phyloP scores from a whole-genome alignment of 768 basidiomycete genomes.

The Amanita rimosa region DNA sequence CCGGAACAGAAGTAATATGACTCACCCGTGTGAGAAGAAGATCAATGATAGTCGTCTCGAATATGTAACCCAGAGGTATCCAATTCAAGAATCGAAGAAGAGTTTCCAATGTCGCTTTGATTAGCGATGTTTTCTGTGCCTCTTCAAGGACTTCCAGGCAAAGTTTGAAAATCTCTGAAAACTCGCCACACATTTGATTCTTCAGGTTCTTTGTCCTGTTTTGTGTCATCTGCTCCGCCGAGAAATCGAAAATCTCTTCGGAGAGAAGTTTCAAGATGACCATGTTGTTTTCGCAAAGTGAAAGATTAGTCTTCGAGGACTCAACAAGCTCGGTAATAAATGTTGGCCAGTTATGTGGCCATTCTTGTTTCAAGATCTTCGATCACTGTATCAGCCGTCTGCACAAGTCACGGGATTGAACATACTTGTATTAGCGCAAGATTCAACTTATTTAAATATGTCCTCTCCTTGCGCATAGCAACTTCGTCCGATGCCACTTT shows the following conservation, averaged over 20 bases:
- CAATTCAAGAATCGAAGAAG: slow-evolving; percentile 94
- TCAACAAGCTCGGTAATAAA: slow-evolving; percentile 97
- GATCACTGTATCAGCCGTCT: background rate
- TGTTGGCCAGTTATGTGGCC: slow-evolving; percentile 98
- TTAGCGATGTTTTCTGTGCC: slow-evolving; percentile 90
- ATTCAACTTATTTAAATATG: slow-evolving; percentile 93
- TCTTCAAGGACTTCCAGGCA: slow-evolving; percentile 95
- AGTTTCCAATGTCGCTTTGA: slow-evolving; percentile 92
- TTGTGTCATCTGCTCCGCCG: slow-evolving; percentile 97
- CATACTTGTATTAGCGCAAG: slow-evolving; percentile 86
- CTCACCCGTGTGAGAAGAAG: slow-evolving; percentile 82
- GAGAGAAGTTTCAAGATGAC: slow-evolving; percentile 93
- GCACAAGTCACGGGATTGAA: background rate
- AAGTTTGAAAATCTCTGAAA: slow-evolving; percentile 94
- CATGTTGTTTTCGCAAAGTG: slow-evolving; percentile 99
- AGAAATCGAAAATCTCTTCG: slow-evolving; percentile 98
- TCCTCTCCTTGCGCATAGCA: slow-evolving; percentile 84
- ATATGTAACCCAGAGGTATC: slow-evolving; percentile 98
- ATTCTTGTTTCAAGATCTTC: slow-evolving; percentile 98
- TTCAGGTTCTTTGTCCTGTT: slow-evolving; percentile 96
- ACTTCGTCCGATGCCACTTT: slow-evolving; percentile 89
- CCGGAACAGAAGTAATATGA: slow-evolving; percentile 10
- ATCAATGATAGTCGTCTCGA: slow-evolving; percentile 96
- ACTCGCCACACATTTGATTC: slow-evolving; percentile 96
- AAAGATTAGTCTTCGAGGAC: slow-evolving; percentile 92